Evolutionary conservation across 202 grass and related monocot genomes (phyloP), one percentile per base, ranked within the genome.

Genomic region (Saccharum hybrid): DNA sequence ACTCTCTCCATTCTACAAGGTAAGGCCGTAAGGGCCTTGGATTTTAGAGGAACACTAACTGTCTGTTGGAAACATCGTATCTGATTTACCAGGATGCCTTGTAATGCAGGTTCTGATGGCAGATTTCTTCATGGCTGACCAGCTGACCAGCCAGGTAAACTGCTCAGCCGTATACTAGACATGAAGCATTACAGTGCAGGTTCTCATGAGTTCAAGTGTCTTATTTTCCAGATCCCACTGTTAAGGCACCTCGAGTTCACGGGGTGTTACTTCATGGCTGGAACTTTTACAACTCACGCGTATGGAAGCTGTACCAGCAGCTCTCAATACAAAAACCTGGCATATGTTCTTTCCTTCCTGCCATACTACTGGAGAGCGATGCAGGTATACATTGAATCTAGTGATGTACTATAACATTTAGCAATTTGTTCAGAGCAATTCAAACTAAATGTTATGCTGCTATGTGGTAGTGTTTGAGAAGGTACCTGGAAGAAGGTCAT

Each of bases 61-160:
- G 5, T 12, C 3, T 28, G 68, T n/a, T 75, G n/a, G 5, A 39
- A 45, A 41, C 62, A 56, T 45, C 7, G n/a, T 36, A 10, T 62
- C 63, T 89, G 40, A 86, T 43, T 0, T 49, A 75, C 38, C 10
- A 70, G 8, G 9, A 2, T 84, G 26, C 51, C 33, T 63, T 83
- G 9, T 31, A 42, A 71, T 88, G 41, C 83, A 98, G 95, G 92
- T 98, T 66, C 33, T 98, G 57, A 93, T 98, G 92, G 92, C 85
- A 16, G 92, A 98, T 91, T 98, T 95, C 85, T 94, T 98, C 75
- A 93, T 98, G 95, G 95, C 95, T 81, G 95, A 98, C 73, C 95
- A 98, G 76, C 64, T 98, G 85, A 98, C 95, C 10, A 98, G 92
- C 52, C 95, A 98, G 92, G 95, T 98, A 81, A 88, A 36, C 23